Percentiles rank a stretch among this genome's conserved stretches.
Evolutionary conservation across 495 filamentous ascomycete genomes (phyloP).

Genomic region (Achaetomiella virescens): DNA sequence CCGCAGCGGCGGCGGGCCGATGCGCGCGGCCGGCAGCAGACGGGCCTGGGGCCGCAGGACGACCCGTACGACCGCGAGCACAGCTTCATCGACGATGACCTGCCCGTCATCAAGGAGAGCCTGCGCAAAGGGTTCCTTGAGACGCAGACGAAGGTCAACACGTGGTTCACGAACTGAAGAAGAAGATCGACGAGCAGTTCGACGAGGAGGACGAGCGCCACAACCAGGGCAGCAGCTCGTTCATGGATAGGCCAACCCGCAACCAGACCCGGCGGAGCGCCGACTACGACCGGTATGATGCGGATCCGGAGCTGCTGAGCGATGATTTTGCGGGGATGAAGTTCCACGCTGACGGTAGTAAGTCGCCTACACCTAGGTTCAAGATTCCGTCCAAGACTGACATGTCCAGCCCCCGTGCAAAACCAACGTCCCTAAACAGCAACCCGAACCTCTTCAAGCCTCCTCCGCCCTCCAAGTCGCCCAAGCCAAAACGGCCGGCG

Average conservation of each 20-base stretch:
- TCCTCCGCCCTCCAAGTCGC: constrained; percentile 53
- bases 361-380: constrained; percentile 32
- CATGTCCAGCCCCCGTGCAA: constrained; percentile 24
- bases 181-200: constrained; percentile 83
- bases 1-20: constrained; percentile 22
- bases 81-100: constrained; percentile 92
- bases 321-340: constrained; percentile 91
- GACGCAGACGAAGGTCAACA: constrained; percentile 87
- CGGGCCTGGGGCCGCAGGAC: constrained; percentile 38
- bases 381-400: background rate
- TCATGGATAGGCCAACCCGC: constrained; percentile 32
- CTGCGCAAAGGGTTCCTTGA: constrained; percentile 91
- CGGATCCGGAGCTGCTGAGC: constrained; percentile 82
- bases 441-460: constrained; percentile 80
- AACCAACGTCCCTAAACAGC: constrained; percentile 46
- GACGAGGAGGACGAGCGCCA: constrained; percentile 46
- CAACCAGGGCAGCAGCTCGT: constrained; percentile 24
- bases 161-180: constrained; percentile 87
- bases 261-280: constrained; percentile 59
- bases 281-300: constrained; percentile 87
- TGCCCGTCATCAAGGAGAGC: constrained; percentile 89
- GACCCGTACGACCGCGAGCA: constrained; percentile 56
- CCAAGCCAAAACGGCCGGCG: constrained; percentile 52
- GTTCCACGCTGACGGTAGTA: constrained; percentile 64
- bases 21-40: constrained; percentile 40